Evolutionary conservation across 225 moss, liverwort and hornwort species (phyloP).

Genomic region (Pleurozium schreberi): DNA sequence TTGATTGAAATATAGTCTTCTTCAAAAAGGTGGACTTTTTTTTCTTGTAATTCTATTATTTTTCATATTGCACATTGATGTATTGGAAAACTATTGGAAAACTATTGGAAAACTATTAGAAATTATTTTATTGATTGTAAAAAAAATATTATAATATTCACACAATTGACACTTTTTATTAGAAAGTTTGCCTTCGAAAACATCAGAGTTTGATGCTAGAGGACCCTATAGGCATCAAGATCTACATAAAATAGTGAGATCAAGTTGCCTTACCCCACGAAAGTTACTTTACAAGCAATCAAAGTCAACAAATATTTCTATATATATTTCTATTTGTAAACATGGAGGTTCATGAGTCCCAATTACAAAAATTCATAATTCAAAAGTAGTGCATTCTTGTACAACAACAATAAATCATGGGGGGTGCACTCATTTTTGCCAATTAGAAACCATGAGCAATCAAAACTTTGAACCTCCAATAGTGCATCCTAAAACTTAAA

Average conservation of each 20-base stretch:
- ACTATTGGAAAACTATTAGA: too few species aligned
- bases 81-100: neutral
- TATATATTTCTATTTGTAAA: neutral
- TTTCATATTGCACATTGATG: neutral
- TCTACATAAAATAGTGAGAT: too few species aligned
- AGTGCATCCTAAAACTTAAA: too few species aligned
- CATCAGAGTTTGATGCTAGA: fast-evolving
- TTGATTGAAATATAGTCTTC: neutral
- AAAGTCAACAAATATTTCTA: neutral
- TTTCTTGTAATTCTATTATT: fast-evolving
- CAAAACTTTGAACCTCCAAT: too few species aligned
- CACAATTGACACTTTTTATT: neutral
- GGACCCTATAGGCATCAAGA: fast-evolving
- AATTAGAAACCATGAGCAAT: too few species aligned
- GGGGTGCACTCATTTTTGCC: too few species aligned
- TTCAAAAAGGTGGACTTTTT: neutral
- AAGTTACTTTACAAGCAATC: neutral
- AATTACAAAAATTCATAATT: neutral
- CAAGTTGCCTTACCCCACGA: too few species aligned
- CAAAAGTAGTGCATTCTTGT: neutral
- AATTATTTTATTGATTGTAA: neutral
- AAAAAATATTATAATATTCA: neutral
- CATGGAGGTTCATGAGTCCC: too few species aligned
- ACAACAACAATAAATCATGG: neutral
- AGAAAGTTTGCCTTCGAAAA: neutral